phyloP scores from a whole-genome alignment of 495 filamentous ascomycete genomes.

The Neurospora sp. region DNA sequence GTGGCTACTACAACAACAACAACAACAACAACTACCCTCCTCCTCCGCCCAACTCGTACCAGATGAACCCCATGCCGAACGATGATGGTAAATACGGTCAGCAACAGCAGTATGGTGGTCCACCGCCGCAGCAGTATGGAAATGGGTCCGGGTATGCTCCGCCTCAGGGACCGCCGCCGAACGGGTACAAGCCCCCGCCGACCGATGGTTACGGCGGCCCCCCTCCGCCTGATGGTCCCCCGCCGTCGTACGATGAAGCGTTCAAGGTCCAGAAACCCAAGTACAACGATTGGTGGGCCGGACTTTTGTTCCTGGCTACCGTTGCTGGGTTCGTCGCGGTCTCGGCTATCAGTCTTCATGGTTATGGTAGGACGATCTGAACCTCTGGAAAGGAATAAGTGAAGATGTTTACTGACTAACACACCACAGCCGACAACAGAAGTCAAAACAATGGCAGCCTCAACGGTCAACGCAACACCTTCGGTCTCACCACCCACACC shows the following conservation, averaged over 20 bases:
- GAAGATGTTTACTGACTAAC: not conserved
- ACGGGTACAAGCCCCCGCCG: constrained; percentile 9
- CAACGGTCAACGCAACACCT: constrained; percentile 57
- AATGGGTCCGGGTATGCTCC: not conserved
- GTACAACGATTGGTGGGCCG: constrained; percentile 83
- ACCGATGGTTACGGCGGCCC: constrained; percentile 1
- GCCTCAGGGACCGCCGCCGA: not conserved
- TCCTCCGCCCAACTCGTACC: constrained; percentile 17
- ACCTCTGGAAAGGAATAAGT: not conserved
- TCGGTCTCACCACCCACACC: constrained; percentile 71
- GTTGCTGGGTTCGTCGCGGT: constrained; percentile 70
- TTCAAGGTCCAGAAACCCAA: constrained; percentile 78
- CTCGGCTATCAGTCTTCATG: constrained; percentile 65
- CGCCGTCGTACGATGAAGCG: constrained; percentile 62
- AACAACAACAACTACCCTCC: constrained; percentile 6
- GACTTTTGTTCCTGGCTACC: constrained; percentile 64
- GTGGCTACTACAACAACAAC: constrained; percentile 13
- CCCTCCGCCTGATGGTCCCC: constrained; percentile 6
- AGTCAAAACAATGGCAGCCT: constrained; percentile 64
- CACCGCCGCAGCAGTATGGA: constrained; percentile 5
- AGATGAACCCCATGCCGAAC: constrained; percentile 12
- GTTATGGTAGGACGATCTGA: constrained; percentile 43
- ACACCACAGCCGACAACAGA: constrained; percentile 37
- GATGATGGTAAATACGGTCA: constrained; percentile 13
- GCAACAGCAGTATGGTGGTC: no score